Evolutionary conservation across 2,329 filamentous ascomycete genomes (phyloP), one percentile per base, ranked within the genome.

Genomic region (Claviceps sp.): DNA sequence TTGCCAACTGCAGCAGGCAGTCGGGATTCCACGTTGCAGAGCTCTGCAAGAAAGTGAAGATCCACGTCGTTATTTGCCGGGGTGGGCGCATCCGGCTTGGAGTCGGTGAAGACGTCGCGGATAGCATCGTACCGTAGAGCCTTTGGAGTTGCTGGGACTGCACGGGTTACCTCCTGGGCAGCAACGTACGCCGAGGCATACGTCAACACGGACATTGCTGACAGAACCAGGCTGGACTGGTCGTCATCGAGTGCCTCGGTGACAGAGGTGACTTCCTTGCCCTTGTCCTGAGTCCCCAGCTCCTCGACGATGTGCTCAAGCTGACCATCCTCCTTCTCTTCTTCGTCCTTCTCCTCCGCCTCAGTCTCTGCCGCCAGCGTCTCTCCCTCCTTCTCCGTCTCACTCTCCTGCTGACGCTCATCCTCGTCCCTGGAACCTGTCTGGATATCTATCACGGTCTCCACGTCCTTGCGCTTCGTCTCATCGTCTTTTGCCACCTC

Each of bases 21-120:
- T 23, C 58, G 58, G 34, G 58, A 58, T 40, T 64, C 61, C 14
- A 66, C 56, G 22, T 62, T 62, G 59, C 66, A 68, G 39, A 69
- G 49, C 53, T 66, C 60, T 11, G 67, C 66, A 26, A 69, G 58
- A 7, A 66, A 53, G 52, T 65, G 64, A 39, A 69, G 64, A 22
- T 59, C 55, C 34, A 62, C 51, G 14, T 52, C 53, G 34, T 60
- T 60, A 14, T 53, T 52, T 11, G 64, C 61, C 4, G 56, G 53
- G 6, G 58, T 53, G 2, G 60, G 50, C 16, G 63, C 52, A 5
- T 57, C 56, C 20, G 68, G 65, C 52, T 64, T 66, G 7, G 65
- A 61, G 50, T 66, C 61, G 13, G 66, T 66, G 54, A 72, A 72
- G 34, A 71, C 65, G 52, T 72, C 70, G n/a, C 65, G 64, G 49